Percentiles rank a stretch among this genome's conserved stretches.
Evolutionary conservation across 352 stramenopile species (phyloP).

Genomic region (Globisporangium nunn): DNA sequence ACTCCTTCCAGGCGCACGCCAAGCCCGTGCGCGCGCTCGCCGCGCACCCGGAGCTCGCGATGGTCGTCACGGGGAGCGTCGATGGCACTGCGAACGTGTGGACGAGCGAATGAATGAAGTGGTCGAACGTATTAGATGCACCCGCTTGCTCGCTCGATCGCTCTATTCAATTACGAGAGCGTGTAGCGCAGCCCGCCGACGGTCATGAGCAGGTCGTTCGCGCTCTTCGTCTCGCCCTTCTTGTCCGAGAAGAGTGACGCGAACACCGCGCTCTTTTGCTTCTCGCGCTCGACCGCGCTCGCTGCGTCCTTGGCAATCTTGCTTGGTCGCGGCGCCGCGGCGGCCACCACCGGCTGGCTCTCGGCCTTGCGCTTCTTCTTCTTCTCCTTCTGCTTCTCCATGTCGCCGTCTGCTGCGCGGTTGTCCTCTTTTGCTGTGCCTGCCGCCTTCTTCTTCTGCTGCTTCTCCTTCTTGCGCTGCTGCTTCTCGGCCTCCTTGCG

Average conservation of each 20-base stretch:
- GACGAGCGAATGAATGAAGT: conserved; percentile 10
- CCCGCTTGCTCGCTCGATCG: neutral
- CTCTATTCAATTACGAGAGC: conserved; percentile 41
- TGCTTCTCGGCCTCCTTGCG: conserved; percentile 42
- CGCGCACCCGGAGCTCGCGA: conserved; percentile 49
- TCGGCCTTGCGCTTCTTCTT: conserved; percentile 36
- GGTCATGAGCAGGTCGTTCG: conserved; percentile 84
- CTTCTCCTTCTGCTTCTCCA: conserved; percentile 6
- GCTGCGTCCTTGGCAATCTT: conserved; percentile 55
- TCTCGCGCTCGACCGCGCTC: conserved; percentile 57
- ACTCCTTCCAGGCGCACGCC: conserved; percentile 48
- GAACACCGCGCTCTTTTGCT: conserved; percentile 73
- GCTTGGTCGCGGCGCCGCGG: conserved; percentile 13
- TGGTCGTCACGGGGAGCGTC: conserved; percentile 57
- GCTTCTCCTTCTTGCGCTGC: conserved; percentile 45
- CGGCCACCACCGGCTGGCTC: conserved; percentile 3
- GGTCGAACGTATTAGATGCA: neutral
- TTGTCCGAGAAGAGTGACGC: conserved; percentile 76
- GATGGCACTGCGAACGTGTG: conserved; percentile 74
- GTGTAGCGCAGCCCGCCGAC: conserved; percentile 79
- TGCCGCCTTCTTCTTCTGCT: conserved; percentile 18
- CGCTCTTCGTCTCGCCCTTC: conserved; percentile 44
- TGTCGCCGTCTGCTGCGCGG: neutral
- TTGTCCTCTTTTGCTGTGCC: neutral
- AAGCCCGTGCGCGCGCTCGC: conserved; percentile 59